phyloP scores from a whole-genome alignment of 1,284 basidiomycete genomes.

The Trichosporon sp. region DNA sequence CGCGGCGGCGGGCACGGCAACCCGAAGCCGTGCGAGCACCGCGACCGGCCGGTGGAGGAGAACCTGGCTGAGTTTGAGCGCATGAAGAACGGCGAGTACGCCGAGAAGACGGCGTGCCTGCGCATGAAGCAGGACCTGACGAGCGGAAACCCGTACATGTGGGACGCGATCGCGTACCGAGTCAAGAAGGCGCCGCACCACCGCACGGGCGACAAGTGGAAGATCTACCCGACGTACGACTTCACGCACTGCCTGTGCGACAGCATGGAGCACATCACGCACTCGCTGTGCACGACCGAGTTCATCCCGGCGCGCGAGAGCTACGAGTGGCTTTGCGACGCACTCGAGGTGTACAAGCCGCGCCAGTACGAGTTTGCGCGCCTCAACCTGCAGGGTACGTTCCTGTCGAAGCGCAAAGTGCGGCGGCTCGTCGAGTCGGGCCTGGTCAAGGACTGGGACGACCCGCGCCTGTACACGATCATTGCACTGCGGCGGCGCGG shows the following conservation, averaged over 20 bases:
- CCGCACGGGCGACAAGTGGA: slow-evolving; percentile 89
- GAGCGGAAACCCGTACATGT: slow-evolving; percentile 98
- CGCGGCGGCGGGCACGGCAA: slow-evolving; percentile 77
- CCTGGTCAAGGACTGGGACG: slow-evolving; percentile 91
- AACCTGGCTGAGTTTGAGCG: slow-evolving; percentile 82
- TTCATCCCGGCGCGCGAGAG: slow-evolving; percentile 96
- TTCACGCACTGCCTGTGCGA: slow-evolving; percentile 98
- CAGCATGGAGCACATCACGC: slow-evolving; percentile 98
- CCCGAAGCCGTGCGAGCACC: slow-evolving; percentile 80
- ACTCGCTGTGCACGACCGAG: slow-evolving; percentile 95
- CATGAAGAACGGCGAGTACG: slow-evolving; percentile 89
- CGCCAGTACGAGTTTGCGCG: slow-evolving; percentile 96
- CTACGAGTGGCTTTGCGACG: slow-evolving; percentile 99
- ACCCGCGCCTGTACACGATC: slow-evolving; percentile 95
- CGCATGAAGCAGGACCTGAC: slow-evolving; percentile 97
- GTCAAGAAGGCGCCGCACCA: slow-evolving; percentile 89
- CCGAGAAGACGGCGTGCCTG: slow-evolving; percentile 83
- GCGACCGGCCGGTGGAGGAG: slow-evolving; percentile 75
- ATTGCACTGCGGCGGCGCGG: slow-evolving; percentile 92
- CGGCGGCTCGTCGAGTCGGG: slow-evolving; percentile 78
- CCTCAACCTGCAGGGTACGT: slow-evolving; percentile 86
- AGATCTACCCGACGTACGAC: slow-evolving; percentile 80
- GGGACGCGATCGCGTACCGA: slow-evolving; percentile 96
- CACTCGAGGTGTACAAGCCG: slow-evolving; percentile 94
- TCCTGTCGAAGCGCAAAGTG: slow-evolving; percentile 97